Evolutionary conservation across 495 filamentous ascomycete genomes (phyloP).

Genomic region (Penicillium egyptiacum): DNA sequence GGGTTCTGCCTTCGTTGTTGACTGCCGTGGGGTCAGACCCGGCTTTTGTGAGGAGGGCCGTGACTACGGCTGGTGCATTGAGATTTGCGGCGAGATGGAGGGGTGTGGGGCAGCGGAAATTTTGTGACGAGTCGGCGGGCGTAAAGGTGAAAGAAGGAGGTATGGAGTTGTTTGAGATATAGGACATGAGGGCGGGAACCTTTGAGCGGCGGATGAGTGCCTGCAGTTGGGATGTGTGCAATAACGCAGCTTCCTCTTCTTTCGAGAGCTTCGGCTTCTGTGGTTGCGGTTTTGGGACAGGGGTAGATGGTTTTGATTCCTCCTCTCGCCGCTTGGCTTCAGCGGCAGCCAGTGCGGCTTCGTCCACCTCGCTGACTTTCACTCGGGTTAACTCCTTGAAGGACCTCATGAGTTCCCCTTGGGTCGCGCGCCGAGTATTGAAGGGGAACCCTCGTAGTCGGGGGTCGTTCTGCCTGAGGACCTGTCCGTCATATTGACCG

Average conservation of each 20-base stretch:
- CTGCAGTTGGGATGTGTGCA: conserved; percentile 85
- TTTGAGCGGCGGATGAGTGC: conserved; percentile 88
- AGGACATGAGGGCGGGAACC: conserved; percentile 80
- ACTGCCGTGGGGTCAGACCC: conserved; percentile 67
- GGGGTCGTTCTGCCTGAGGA: conserved; percentile 76
- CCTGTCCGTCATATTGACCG: conserved; percentile 84
- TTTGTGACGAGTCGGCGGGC: conserved; percentile 63
- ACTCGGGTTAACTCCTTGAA: conserved; percentile 91
- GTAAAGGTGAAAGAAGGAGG: conserved; percentile 69
- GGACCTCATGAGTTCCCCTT: conserved; percentile 87
- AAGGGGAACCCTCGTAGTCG: conserved; percentile 91
- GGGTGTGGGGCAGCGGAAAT: conserved; percentile 81
- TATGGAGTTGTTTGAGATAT: conserved; percentile 71
- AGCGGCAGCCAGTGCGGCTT: conserved; percentile 54
- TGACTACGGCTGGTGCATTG: conserved; percentile 70
- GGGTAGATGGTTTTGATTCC: conserved; percentile 37
- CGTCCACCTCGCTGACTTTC: conserved; percentile 74
- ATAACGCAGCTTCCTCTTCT: conserved; percentile 73
- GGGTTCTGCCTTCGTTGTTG: conserved; percentile 67
- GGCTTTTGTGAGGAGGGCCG: conserved; percentile 73
- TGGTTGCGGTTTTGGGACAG: conserved; percentile 45
- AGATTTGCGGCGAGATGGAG: conserved; percentile 82
- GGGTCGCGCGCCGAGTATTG: conserved; percentile 89
- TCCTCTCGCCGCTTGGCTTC: conserved; percentile 39
- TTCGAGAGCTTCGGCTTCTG: conserved; percentile 63